phyloP scores from a whole-genome alignment of 2,329 filamentous ascomycete genomes.

The Exutisphaerella laricina region DNA sequence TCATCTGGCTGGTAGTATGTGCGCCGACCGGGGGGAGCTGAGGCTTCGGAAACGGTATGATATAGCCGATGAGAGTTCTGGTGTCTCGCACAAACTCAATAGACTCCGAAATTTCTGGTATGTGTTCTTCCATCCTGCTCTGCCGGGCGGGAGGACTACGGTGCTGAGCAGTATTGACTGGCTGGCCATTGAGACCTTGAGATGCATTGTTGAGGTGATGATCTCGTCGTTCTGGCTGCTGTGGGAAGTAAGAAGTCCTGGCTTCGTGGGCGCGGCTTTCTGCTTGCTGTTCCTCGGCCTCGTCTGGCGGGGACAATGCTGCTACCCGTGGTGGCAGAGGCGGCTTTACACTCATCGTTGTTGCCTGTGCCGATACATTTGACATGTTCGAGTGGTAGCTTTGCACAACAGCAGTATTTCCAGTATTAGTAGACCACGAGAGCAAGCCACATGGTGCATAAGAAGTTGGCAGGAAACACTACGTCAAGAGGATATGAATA shows the following conservation, averaged over 20 bases:
- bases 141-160: slow-evolving; percentile 2
- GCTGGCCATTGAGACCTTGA: slow-evolving; percentile 4
- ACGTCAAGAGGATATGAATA: too few species aligned
- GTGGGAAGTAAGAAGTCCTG: background rate
- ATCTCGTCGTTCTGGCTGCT: background rate
- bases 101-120: slow-evolving; percentile 20
- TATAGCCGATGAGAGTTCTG: slow-evolving; percentile 39
- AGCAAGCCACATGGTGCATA: too few species aligned
- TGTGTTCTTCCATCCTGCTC: background rate
- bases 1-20: slow-evolving; percentile 27
- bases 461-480: too few species aligned
- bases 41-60: slow-evolving; percentile 42
- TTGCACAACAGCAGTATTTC: too few species aligned
- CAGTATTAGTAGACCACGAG: too few species aligned
- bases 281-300: background rate
- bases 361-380: too few species aligned
- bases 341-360: too few species aligned
- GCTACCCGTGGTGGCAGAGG: background rate
- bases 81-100: slow-evolving; percentile 38
- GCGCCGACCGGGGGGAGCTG: slow-evolving; percentile 21
- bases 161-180: slow-evolving; percentile 3
- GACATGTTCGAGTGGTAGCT: too few species aligned
- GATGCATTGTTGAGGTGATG: background rate
- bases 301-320: slow-evolving; percentile 1
- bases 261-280: background rate